These are phyloP conservation scores for Corynascus novoguineensis DNA, from an alignment of 495 filamentous ascomycete species.

Conservation along the genomic window DNA sequence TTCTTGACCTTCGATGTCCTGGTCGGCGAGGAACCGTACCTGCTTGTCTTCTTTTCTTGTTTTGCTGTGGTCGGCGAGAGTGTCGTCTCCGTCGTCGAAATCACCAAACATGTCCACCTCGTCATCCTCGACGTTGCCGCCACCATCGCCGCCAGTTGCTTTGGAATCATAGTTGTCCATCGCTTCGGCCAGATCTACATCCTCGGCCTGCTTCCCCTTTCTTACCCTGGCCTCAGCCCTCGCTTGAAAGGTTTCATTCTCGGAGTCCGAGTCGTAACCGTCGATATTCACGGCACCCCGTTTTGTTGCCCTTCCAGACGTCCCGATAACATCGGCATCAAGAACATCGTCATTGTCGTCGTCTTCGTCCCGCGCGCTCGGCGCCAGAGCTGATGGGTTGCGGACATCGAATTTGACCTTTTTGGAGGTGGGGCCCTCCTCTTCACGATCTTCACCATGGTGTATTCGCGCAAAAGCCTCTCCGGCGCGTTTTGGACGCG, in stretches of 20 bases:
- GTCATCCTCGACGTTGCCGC: constrained; percentile 51
- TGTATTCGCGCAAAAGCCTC: constrained; percentile 73
- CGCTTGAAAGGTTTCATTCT: constrained; percentile 81
- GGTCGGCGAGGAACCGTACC: constrained; percentile 67
- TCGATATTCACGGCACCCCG: constrained; percentile 92
- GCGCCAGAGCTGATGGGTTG: constrained; percentile 84
- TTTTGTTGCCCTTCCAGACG: constrained; percentile 68
- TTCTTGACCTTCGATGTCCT: constrained; percentile 87
- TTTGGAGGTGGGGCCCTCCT: constrained; percentile 48
- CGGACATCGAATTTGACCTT: constrained; percentile 92
- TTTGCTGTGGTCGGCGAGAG: constrained; percentile 26
- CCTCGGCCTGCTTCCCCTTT: constrained; percentile 38
- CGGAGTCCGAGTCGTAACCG: constrained; percentile 92
- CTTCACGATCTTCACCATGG: constrained; percentile 51
- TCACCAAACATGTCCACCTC: constrained; percentile 92
- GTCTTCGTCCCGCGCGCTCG: constrained; percentile 62
- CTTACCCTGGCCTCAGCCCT: constrained; percentile 54
- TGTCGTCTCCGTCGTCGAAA: constrained; percentile 51
- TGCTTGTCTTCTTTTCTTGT: constrained; percentile 66
- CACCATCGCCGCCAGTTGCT: constrained; percentile 25
- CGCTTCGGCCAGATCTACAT: constrained; percentile 38
- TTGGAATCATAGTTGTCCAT: constrained; percentile 41
- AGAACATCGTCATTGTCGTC: constrained; percentile 75
- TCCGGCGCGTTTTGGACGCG: constrained; percentile 74
- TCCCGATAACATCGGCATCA: constrained; percentile 89